phyloP scores from a whole-genome alignment of 805 yeast genomes.

The Pichia nanzhaoensis region DNA sequence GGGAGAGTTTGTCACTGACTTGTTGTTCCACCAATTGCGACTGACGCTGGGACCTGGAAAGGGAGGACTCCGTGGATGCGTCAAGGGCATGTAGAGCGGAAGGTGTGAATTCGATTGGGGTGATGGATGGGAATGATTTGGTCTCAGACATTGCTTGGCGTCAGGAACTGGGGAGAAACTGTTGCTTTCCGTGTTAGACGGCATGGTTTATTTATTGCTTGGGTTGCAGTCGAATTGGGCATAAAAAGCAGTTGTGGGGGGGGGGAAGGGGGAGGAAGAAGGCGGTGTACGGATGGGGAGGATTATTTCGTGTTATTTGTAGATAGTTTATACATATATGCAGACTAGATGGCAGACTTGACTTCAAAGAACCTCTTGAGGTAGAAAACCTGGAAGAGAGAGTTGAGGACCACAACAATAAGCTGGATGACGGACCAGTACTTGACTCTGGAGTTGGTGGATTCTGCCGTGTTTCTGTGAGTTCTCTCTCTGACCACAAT shows the following conservation, averaged over 20 bases:
- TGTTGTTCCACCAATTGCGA: slow-evolving; percentile 61
- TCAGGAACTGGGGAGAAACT: no score
- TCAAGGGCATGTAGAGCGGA: slow-evolving; percentile 80
- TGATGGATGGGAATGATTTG: slow-evolving; percentile 11
- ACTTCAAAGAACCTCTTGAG: slow-evolving; percentile 94
- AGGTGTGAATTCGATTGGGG: slow-evolving; percentile 47
- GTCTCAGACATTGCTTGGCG: slow-evolving; percentile 10
- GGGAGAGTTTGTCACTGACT: slow-evolving; percentile 34
- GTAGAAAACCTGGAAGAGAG: slow-evolving; percentile 89
- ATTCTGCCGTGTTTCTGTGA: slow-evolving; percentile 97
- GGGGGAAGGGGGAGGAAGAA: no score
- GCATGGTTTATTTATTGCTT: no score
- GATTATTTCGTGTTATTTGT: not conserved
- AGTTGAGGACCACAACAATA: slow-evolving; percentile 75
- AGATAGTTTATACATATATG: not conserved
- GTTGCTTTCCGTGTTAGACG: no score
- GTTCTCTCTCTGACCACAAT: slow-evolving; percentile 94
- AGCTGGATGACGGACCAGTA: slow-evolving; percentile 97
- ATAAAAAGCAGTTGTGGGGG: no score
- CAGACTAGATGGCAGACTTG: slow-evolving; percentile 76
- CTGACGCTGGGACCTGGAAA: slow-evolving; percentile 57
- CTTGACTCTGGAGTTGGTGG: slow-evolving; percentile 92
- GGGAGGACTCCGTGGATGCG: slow-evolving; percentile 58
- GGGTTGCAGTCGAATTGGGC: no score
- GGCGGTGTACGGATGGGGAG: no score